Base-by-base conservation (phyloP, 148 eudicot species). In the Simmondsia chinensis region DNA sequence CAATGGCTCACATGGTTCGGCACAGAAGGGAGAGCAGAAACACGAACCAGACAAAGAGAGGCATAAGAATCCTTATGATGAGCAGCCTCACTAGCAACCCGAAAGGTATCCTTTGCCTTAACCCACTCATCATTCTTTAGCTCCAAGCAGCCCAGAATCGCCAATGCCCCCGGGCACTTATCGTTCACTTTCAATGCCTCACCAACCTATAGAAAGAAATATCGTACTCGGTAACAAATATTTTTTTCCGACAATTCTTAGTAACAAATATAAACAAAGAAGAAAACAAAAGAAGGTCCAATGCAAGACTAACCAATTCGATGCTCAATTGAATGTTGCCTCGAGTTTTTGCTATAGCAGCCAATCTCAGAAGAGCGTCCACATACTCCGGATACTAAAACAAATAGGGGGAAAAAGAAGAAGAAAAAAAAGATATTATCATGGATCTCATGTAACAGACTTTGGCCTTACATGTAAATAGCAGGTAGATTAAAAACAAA, bases 71-170 rank as follows among this genome's bases (percentile, higher is more conserved):
- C 97, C 63, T 85, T 74, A 57, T 70, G 73, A 32, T 71, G 72
- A 48, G 78, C 60, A 20, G 85, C 77, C 55, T 91, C 99, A 76
- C 83, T 79, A 57, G 99, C 94, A 51, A 83, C 82, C 39, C 79
- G 89, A 49, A 85, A 91, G 27, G 99, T 85, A 54, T 82, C 99
- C 72, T 91, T 91, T 54, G 99, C 99, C 73, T 79, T 85, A 42
- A 91, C 95, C 99, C 99, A 91, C 42, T 91, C 99, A 73, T 86
- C 95, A 48, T 91, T 91, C 72, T 91, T 91, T 38, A 91, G 80
- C 66, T 91, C 99, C 73, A 91, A 65, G 58, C 82, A 82, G 39
- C 99, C 99, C 18, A 85, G 88, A 83, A 91, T 76, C 33, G 83
- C 46, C 46, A 91, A 69, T 60, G 95, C 88, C 63, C 72, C 65